Evolutionary conservation across 1,284 basidiomycete species (phyloP).

Genomic region (Wallemia ichthyophaga): DNA sequence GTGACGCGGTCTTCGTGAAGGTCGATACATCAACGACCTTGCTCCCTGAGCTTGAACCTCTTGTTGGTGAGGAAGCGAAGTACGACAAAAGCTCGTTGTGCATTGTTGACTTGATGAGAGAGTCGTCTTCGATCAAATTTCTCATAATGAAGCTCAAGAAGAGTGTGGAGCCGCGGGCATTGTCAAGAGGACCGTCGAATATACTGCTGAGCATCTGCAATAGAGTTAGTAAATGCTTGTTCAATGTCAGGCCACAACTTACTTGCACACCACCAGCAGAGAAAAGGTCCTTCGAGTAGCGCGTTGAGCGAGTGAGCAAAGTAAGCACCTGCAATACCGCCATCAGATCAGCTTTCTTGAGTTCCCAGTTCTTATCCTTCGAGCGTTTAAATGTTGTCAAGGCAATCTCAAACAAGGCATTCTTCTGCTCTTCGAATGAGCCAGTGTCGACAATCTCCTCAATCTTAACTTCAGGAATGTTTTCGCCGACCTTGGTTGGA

Average conservation of each 20-base stretch:
- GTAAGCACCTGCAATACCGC: slow-evolving; percentile 50
- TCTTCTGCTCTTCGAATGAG: not conserved
- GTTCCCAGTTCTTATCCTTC: not conserved
- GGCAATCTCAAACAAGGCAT: not conserved
- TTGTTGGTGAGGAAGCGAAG: slow-evolving; percentile 18
- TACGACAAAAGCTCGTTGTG: slow-evolving; percentile 1
- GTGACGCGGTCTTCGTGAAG: slow-evolving; percentile 44
- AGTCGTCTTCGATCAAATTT: slow-evolving; percentile 52
- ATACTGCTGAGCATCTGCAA: slow-evolving; percentile 1
- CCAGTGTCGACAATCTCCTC: not conserved
- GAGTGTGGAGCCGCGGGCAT: slow-evolving; percentile 31
- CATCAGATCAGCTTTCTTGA: slow-evolving; percentile 19
- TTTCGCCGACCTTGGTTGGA: not conserved
- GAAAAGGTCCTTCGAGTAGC: slow-evolving; percentile 1
- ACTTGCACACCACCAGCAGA: slow-evolving; percentile 1
- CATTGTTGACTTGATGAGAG: not conserved
- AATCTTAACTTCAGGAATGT: not conserved
- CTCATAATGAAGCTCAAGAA: slow-evolving; percentile 65
- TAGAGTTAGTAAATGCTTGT: not conserved
- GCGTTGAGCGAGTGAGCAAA: slow-evolving; percentile 25
- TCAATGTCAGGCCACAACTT: not conserved
- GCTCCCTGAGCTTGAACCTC: slow-evolving; percentile 33
- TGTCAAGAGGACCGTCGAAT: slow-evolving; percentile 1
- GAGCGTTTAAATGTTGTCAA: not conserved
- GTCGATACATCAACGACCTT: slow-evolving; percentile 36